phyloP scores from a whole-genome alignment of 805 yeast species.

The Saccharomyces eubayanus region DNA sequence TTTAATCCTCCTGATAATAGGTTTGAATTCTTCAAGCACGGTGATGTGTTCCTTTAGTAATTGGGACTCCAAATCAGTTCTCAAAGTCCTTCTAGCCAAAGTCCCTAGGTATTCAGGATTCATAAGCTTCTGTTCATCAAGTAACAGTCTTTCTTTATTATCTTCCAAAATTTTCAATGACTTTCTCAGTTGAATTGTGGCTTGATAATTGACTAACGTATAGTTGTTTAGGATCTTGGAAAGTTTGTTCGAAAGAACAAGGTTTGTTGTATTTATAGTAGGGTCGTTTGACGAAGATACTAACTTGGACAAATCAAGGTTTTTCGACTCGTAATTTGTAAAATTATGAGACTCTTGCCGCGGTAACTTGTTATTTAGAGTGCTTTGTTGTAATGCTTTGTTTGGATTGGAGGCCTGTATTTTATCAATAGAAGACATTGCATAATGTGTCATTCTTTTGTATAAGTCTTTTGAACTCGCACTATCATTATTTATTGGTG shows the following conservation, averaged over 20 bases:
- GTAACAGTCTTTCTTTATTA: constrained; percentile 18
- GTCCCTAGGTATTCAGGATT: constrained; percentile 44
- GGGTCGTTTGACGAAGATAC: not conserved
- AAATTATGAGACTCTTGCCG: not conserved
- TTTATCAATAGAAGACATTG: constrained; percentile 9
- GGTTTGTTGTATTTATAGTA: constrained; percentile 16
- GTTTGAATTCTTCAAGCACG: constrained; percentile 38
- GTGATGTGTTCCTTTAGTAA: constrained; percentile 48
- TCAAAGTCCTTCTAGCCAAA: constrained; percentile 49
- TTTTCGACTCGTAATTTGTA: constrained; percentile 2
- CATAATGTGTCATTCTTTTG: constrained; percentile 18
- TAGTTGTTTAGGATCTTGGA: constrained; percentile 30
- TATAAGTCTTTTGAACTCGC: constrained; percentile 6
- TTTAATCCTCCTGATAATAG: constrained; percentile 37
- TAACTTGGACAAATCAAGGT: not conserved
- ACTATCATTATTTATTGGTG: not conserved
- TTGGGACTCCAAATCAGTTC: constrained; percentile 54
- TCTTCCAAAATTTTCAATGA: constrained; percentile 30
- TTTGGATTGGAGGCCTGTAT: not conserved
- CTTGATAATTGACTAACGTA: constrained; percentile 19
- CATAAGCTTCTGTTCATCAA: constrained; percentile 37
- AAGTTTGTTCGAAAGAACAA: constrained; percentile 28
- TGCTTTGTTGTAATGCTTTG: not conserved
- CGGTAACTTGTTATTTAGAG: constrained; percentile 1
- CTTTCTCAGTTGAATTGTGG: constrained; percentile 30